A percentile compares a stretch with the other conserved stretches of the same genome.
Conservation (phyloP, 2,329 filamentous ascomycete species). For the Arthroderma sp. region DNA sequence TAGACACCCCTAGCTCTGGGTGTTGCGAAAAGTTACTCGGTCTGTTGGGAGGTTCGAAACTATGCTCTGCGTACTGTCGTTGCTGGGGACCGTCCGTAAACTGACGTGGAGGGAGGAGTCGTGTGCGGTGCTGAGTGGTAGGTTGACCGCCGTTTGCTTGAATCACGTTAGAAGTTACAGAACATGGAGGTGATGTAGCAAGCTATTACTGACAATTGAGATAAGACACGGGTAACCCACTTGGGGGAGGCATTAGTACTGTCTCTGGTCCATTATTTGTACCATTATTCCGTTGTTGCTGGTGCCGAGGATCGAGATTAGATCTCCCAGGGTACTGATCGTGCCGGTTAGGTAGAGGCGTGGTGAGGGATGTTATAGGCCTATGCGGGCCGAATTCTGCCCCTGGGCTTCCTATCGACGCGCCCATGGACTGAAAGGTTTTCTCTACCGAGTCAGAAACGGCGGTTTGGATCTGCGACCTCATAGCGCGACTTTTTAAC, state of each 20-base stretch:
- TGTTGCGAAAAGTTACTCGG: neutral
- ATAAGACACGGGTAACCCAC: conserved; percentile 10
- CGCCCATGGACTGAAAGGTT: conserved; percentile 27
- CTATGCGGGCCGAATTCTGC: conserved; percentile 9
- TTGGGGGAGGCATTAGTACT: conserved; percentile 21
- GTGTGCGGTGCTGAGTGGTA: conserved; percentile 10
- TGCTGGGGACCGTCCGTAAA: neutral
- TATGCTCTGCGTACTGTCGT: neutral
- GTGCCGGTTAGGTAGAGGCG: conserved; percentile 14
- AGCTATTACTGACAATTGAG: conserved; percentile 15
- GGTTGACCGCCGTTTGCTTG: conserved; percentile 7
- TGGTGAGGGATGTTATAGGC: conserved; percentile 13
- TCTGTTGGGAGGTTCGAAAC: conserved; percentile 1
- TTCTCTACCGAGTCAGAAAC: conserved; percentile 41
- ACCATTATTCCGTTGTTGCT: conserved; percentile 28
- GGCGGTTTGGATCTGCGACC: conserved; percentile 41
- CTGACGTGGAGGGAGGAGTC: conserved; percentile 5
- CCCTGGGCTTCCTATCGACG: conserved; percentile 11
- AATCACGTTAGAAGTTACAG: neutral
- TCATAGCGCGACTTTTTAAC: conserved; percentile 43
- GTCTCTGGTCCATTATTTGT: conserved; percentile 16
- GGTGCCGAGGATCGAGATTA: conserved; percentile 23
- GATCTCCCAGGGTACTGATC: conserved; percentile 12
- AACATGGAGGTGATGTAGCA: neutral
- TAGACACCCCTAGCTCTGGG: neutral